These are phyloP conservation scores for Skeletonema tropicum DNA, from an alignment of 108 stramenopile species.

Conservation along the genomic window DNA sequence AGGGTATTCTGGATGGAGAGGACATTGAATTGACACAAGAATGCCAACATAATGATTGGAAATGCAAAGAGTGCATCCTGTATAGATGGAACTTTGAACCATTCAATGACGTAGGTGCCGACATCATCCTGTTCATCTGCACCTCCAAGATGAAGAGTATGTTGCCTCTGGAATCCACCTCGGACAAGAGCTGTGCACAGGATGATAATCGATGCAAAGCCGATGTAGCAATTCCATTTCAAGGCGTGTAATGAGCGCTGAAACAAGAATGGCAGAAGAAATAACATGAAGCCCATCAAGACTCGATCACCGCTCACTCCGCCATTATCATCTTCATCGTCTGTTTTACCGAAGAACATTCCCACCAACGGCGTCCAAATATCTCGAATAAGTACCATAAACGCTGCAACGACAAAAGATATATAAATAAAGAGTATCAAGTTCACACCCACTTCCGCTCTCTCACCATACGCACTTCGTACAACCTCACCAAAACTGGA, in stretches of 20 bases:
- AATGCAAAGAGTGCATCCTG: not conserved
- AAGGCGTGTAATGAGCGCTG: not conserved
- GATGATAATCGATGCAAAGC: not conserved
- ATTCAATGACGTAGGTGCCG: not conserved
- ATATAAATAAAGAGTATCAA: slow-evolving; percentile 54
- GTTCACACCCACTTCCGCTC: slow-evolving; percentile 58
- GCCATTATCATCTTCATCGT: not conserved
- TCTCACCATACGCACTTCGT: slow-evolving; percentile 67
- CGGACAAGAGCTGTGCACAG: not conserved
- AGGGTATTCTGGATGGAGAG: slow-evolving; percentile 1
- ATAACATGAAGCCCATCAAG: not conserved
- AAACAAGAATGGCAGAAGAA: slow-evolving; percentile 1
- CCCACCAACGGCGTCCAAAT: slow-evolving; percentile 69
- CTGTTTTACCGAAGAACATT: not conserved
- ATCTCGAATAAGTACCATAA: slow-evolving; percentile 83
- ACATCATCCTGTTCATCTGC: not conserved
- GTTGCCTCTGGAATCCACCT: not conserved
- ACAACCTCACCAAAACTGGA: slow-evolving; percentile 74
- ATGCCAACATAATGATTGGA: not conserved
- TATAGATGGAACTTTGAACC: not conserved
- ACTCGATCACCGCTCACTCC: not conserved
- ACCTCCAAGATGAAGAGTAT: not conserved
- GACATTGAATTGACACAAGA: not conserved
- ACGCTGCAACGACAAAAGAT: slow-evolving; percentile 77
- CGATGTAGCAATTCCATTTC: not conserved